Evolutionary conservation across 768 basidiomycete species (phyloP).

Genomic region (Macrolepiota dolichaula): DNA sequence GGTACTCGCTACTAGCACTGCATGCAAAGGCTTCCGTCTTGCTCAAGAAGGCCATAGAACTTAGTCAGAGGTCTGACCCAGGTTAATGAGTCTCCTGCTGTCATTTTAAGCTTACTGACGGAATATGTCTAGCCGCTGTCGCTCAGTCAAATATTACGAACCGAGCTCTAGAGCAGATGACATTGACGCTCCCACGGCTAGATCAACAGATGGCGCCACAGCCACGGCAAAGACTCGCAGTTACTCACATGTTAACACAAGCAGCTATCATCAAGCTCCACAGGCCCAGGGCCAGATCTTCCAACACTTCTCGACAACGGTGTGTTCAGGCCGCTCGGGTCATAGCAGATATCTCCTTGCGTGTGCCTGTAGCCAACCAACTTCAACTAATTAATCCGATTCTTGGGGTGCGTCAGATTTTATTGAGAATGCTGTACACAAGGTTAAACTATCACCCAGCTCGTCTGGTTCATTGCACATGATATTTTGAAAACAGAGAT

Average conservation of each 20-base stretch:
- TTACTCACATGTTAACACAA: slow-evolving; percentile 30
- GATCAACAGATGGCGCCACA: slow-evolving; percentile 16
- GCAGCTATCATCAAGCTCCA: slow-evolving; percentile 28
- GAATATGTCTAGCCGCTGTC: neutral
- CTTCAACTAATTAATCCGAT: slow-evolving; percentile 2
- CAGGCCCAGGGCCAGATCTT: neutral
- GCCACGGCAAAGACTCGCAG: slow-evolving; percentile 21
- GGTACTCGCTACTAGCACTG: slow-evolving; percentile 22
- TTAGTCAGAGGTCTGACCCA: slow-evolving; percentile 5
- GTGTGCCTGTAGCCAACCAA: neutral
- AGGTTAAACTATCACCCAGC: neutral
- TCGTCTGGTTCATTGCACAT: slow-evolving; percentile 7
- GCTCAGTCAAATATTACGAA: slow-evolving; percentile 6
- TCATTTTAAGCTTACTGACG: neutral
- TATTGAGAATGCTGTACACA: neutral
- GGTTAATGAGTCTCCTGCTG: neutral
- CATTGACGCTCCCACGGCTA: slow-evolving; percentile 18
- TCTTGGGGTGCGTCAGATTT: neutral
- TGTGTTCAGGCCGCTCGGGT: slow-evolving; percentile 3
- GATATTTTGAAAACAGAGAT: slow-evolving; percentile 8
- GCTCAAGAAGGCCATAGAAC: slow-evolving; percentile 11
- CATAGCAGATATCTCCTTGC: slow-evolving; percentile 2
- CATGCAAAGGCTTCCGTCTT: slow-evolving; percentile 28
- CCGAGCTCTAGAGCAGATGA: slow-evolving; percentile 21
- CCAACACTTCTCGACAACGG: slow-evolving; percentile 3